Evolutionary conservation across 148 eudicot species (phyloP).

Genomic region (Simmondsia chinensis): DNA sequence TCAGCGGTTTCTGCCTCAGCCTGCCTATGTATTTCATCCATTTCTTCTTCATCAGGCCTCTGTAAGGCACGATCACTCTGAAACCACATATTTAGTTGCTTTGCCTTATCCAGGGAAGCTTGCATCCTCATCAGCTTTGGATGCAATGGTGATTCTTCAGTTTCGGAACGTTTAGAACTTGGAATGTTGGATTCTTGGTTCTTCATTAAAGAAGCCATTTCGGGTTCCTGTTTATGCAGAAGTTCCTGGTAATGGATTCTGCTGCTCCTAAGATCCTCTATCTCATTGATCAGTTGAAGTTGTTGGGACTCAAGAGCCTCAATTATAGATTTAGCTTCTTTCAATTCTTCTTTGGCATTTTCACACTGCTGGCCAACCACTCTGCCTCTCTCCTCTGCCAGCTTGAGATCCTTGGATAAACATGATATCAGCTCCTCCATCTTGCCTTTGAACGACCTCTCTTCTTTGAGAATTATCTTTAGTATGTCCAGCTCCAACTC

Average conservation of each 20-base stretch:
- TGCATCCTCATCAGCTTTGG: constrained; percentile 70
- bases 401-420: constrained; percentile 38
- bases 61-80: constrained; percentile 55
- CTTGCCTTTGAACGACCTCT: constrained; percentile 36
- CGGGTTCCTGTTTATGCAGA: constrained; percentile 41
- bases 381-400: constrained; percentile 35
- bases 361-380: constrained; percentile 39
- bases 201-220: constrained; percentile 42
- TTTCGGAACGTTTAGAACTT: constrained; percentile 20
- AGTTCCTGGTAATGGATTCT: constrained; percentile 30
- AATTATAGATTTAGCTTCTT: constrained; percentile 62
- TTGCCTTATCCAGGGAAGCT: constrained; percentile 88
- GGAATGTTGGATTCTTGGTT: constrained; percentile 27
- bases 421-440: constrained; percentile 30
- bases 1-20: constrained; percentile 97
- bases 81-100: constrained; percentile 46
- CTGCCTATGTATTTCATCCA: constrained; percentile 75
- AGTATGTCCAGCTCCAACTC: constrained; percentile 83
- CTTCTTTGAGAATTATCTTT: constrained; percentile 75
- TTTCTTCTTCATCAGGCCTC: constrained; percentile 64
- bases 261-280: constrained; percentile 56
- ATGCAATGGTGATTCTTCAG: constrained; percentile 44
- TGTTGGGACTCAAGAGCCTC: constrained; percentile 85
- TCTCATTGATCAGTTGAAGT: constrained; percentile 41
- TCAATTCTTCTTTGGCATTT: constrained; percentile 39